Percentiles rank a stretch among this genome's conserved stretches.
Conservation (phyloP, 2,329 filamentous ascomycete species). For the Fusarium agapanthi region DNA sequence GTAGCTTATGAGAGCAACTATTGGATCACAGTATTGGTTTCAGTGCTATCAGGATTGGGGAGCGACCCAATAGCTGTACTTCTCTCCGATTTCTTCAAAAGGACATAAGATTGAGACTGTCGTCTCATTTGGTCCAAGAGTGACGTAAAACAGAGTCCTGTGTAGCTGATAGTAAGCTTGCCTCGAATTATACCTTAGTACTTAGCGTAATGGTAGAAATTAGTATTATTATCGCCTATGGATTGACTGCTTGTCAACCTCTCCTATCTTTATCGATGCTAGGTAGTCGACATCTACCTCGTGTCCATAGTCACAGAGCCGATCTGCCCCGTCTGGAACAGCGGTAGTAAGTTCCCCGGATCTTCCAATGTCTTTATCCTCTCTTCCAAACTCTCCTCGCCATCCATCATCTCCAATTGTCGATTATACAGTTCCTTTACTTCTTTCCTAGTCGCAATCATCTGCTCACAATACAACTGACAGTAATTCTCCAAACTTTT, state of each 20-base stretch:
- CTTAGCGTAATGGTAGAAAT: neutral
- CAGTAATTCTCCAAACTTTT: slow-evolving; percentile 9
- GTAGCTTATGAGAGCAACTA: neutral
- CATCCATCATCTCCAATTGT: slow-evolving; percentile 18
- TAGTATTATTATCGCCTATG: neutral
- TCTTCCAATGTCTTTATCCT: slow-evolving; percentile 4
- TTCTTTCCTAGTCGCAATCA: neutral
- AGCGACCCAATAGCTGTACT: too few species aligned
- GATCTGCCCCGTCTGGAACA: neutral
- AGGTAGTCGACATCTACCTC: neutral
- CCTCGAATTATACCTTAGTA: accelerated
- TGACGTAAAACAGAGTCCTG: accelerated
- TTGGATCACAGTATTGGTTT: neutral
- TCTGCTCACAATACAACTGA: neutral
- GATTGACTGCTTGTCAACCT: neutral
- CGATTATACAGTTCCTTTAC: slow-evolving; percentile 9
- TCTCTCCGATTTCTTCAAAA: accelerated
- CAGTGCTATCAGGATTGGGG: neutral
- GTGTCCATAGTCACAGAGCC: slow-evolving; percentile 1
- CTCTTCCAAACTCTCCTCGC: slow-evolving; percentile 16
- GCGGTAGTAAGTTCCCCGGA: neutral
- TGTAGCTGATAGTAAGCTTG: neutral
- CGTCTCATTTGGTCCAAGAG: too few species aligned
- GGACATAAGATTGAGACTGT: too few species aligned
- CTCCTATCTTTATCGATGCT: accelerated